Percentiles rank a stretch among this genome's conserved stretches.
phyloP scores from a whole-genome alignment of 2,329 filamentous ascomycete species.

The Paraphaeosphaeria minitans region DNA sequence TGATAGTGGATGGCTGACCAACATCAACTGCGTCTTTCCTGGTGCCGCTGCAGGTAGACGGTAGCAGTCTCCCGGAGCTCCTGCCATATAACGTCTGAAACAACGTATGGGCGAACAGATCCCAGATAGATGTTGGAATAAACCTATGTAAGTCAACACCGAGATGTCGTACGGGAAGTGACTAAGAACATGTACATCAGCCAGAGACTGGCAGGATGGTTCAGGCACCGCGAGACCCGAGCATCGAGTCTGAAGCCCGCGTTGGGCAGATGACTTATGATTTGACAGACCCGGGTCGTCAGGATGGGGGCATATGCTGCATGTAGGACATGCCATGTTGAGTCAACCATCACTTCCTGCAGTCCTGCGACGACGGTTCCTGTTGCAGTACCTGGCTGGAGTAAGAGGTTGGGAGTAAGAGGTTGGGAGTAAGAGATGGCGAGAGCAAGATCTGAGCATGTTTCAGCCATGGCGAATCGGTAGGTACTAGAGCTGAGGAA shows the following conservation, averaged over 20 bases:
- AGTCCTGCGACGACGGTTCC: not conserved
- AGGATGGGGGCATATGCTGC: slow-evolving; percentile 34
- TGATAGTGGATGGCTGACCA: slow-evolving; percentile 35
- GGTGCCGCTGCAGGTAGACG: slow-evolving; percentile 30
- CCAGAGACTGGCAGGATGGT: slow-evolving; percentile 43
- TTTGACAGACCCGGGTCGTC: slow-evolving; percentile 38
- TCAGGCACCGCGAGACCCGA: slow-evolving; percentile 42
- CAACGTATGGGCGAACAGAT: slow-evolving; percentile 45
- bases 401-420: no score
- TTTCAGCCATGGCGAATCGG: not conserved
- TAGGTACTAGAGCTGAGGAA: not conserved
- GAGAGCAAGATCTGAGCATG: not conserved
- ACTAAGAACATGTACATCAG: no score
- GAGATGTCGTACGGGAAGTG: not conserved
- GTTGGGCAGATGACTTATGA: slow-evolving; percentile 47
- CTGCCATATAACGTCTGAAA: slow-evolving; percentile 48
- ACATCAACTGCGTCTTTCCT: slow-evolving; percentile 46
- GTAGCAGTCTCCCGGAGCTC: slow-evolving; percentile 33
- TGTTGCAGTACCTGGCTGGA: not conserved
- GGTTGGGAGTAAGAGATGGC: no score
- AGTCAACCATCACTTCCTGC: not conserved
- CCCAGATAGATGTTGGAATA: slow-evolving; percentile 48
- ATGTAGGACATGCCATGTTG: not conserved
- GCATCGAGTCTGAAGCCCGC: slow-evolving; percentile 42
- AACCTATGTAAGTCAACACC: slow-evolving; percentile 34